phyloP scores from a whole-genome alignment of 208 protist genomes.

The Sergeia podlipaevii region DNA sequence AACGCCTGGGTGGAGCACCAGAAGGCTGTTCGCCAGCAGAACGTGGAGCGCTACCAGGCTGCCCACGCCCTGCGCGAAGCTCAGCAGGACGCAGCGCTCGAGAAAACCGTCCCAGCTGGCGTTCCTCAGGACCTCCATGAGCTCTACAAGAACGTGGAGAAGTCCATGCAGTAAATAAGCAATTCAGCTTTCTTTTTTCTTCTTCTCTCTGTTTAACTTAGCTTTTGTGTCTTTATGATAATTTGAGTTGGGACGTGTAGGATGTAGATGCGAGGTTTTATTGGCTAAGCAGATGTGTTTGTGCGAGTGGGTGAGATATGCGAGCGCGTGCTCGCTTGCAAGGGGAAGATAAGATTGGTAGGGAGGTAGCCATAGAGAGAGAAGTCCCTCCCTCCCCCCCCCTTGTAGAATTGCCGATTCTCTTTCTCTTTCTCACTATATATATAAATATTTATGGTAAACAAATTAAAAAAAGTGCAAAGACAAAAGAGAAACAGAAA shows the following conservation, averaged over 20 bases:
- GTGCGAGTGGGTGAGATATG: too few relatives aligned
- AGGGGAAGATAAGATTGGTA: too few relatives aligned
- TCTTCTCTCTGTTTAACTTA: background rate
- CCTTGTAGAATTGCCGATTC: too few relatives aligned
- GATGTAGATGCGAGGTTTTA: too few relatives aligned
- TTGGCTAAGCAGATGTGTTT: too few relatives aligned
- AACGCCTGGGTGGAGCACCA: constrained; percentile 69
- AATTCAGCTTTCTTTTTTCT: background rate
- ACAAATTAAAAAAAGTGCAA: background rate
- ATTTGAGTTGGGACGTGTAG: too few relatives aligned
- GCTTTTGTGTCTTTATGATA: background rate
- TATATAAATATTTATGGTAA: too few relatives aligned
- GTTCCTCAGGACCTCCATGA: constrained; percentile 65
- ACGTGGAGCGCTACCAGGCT: constrained; percentile 54
- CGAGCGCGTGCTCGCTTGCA: too few relatives aligned
- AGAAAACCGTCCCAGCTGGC: constrained; percentile 32
- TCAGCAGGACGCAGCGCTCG: constrained; percentile 11
- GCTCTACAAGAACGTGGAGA: constrained; percentile 65
- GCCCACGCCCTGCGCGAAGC: constrained; percentile 32
- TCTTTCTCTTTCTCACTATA: too few relatives aligned
- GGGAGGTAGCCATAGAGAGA: too few relatives aligned
- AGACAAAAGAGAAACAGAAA: background rate
- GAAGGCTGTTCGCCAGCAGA: constrained; percentile 55
- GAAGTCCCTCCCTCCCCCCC: too few relatives aligned
- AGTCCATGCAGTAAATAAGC: constrained; percentile 45